A percentile compares a stretch with the other conserved stretches of the same genome.
phyloP scores from a whole-genome alignment of 1,284 basidiomycete species.

The Peniophora sp. region DNA sequence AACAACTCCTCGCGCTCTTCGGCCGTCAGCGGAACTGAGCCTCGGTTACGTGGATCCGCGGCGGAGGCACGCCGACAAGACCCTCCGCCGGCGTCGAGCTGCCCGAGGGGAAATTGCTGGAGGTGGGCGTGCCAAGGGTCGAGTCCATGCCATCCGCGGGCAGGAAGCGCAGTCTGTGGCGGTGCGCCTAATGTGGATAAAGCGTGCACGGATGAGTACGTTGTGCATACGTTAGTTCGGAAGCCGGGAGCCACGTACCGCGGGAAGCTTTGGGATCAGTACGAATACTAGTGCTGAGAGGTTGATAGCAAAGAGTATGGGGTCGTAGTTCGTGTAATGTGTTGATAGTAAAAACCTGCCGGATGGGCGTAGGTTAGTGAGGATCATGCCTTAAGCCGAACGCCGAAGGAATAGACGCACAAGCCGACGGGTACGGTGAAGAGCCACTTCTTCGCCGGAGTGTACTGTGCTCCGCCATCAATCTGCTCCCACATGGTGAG shows the following conservation, averaged over 20 bases:
- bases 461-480: conserved; percentile 97
- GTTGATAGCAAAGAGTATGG: conserved; percentile 89
- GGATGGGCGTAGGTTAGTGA: conserved; percentile 1
- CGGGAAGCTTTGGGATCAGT: conserved; percentile 94
- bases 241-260: conserved; percentile 36
- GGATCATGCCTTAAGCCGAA: conserved; percentile 1
- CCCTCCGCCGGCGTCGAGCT: conserved; percentile 28
- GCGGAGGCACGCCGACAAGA: conserved; percentile 4
- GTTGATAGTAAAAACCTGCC: conserved; percentile 91
- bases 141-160: conserved; percentile 40
- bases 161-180: conserved; percentile 72
- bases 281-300: conserved; percentile 78
- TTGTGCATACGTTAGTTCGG: neutral
- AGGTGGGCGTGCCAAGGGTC: conserved; percentile 57
- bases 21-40: conserved; percentile 23
- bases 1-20: neutral
- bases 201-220: conserved; percentile 5
- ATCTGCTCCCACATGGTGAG: conserved; percentile 99
- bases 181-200: conserved; percentile 51
- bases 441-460: conserved; percentile 97
- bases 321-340: conserved; percentile 95
- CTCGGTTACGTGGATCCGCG: conserved; percentile 24
- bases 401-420: conserved; percentile 43
- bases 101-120: conserved; percentile 43
- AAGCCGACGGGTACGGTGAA: conserved; percentile 85